Percentiles rank a stretch among this genome's conserved stretches.
Evolutionary conservation across 2,329 filamentous ascomycete genomes (phyloP).

Genomic region (Zelopaecilomyces penicillatus): DNA sequence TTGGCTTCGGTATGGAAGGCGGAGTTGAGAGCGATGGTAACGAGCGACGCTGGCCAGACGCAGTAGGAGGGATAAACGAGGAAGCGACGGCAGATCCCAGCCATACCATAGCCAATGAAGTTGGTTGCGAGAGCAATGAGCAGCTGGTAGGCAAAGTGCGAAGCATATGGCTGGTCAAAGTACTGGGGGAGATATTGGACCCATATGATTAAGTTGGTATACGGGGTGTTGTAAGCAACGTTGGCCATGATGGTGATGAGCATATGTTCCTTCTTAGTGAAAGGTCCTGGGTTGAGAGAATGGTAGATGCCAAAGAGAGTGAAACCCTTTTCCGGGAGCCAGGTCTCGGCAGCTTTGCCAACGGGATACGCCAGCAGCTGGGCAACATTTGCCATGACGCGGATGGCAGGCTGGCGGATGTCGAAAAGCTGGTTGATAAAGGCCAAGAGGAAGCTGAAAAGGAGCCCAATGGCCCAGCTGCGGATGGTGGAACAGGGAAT

Average conservation of each 20-base stretch:
- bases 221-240: slow-evolving; percentile 43
- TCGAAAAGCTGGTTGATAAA: slow-evolving; percentile 51
- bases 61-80: slow-evolving; percentile 48
- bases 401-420: slow-evolving; percentile 47
- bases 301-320: slow-evolving; percentile 37
- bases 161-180: slow-evolving; percentile 46
- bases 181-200: slow-evolving; percentile 43
- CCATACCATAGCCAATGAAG: slow-evolving; percentile 52
- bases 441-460: slow-evolving; percentile 40
- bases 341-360: slow-evolving; percentile 41
- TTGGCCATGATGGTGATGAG: slow-evolving; percentile 56
- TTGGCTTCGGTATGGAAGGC: slow-evolving; percentile 43
- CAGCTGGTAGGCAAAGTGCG: slow-evolving; percentile 46
- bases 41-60: slow-evolving; percentile 49
- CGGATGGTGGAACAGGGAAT: slow-evolving; percentile 46
- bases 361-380: slow-evolving; percentile 49
- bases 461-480: slow-evolving; percentile 44
- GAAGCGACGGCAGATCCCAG: slow-evolving; percentile 45
- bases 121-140: slow-evolving; percentile 47
- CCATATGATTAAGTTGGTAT: slow-evolving; percentile 49
- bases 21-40: slow-evolving; percentile 45
- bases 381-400: slow-evolving; percentile 46
- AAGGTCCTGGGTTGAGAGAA: slow-evolving; percentile 47
- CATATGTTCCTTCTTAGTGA: slow-evolving; percentile 54
- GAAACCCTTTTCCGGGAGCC: slow-evolving; percentile 43